phyloP scores from a whole-genome alignment of 1,284 basidiomycete species.

The Melampsora americana region DNA sequence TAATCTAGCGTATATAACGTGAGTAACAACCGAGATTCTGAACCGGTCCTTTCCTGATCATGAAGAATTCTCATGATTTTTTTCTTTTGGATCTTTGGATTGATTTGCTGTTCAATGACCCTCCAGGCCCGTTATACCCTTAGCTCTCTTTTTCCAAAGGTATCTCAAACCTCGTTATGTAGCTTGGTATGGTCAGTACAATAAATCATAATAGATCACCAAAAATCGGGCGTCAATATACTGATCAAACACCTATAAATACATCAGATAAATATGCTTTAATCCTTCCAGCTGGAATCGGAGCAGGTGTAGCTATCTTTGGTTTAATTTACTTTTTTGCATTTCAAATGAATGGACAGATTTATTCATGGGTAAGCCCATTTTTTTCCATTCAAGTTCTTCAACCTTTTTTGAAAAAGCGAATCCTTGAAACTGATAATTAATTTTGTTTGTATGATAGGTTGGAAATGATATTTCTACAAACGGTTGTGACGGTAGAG shows the following conservation, averaged over 20 bases:
- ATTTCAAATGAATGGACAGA: conserved; percentile 35
- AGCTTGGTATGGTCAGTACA: conserved; percentile 38
- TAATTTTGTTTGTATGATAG: neutral
- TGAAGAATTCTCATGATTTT: neutral
- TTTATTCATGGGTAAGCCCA: conserved; percentile 21
- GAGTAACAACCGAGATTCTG: neutral
- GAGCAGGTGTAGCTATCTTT: conserved; percentile 38
- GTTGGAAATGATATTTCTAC: conserved; percentile 14
- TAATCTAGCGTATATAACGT: conserved; percentile 37
- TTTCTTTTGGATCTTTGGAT: neutral
- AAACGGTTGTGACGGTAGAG: conserved; percentile 10
- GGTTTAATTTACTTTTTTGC: conserved; percentile 39
- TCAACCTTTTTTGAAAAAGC: neutral
- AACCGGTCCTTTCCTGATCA: neutral
- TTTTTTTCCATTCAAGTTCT: neutral
- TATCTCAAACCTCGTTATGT: conserved; percentile 34
- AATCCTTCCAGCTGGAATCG: conserved; percentile 26
- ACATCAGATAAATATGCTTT: conserved; percentile 40
- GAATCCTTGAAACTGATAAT: neutral
- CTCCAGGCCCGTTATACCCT: conserved; percentile 29
- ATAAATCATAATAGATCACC: neutral
- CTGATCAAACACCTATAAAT: neutral
- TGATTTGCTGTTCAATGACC: neutral
- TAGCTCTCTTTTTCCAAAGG: conserved; percentile 34
- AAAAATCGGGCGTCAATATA: neutral